These are phyloP conservation scores for Monilinia laxa DNA, from an alignment of 2,329 filamentous ascomycete genomes.

Conservation along the genomic window DNA sequence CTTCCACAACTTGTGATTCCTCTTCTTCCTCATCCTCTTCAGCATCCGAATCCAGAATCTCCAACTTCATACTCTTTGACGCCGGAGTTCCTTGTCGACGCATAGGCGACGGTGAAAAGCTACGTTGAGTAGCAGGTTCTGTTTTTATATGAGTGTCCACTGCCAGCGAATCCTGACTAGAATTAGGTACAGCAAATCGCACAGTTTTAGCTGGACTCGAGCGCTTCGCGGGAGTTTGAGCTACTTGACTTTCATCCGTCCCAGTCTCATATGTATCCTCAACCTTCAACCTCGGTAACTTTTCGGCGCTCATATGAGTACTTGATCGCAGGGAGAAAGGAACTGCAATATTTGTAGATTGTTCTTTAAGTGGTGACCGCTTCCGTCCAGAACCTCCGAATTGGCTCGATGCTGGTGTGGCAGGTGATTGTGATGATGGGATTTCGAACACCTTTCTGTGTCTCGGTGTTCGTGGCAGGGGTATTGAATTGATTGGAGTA, in stretches of 20 bases:
- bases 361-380: slow-evolving; percentile 31
- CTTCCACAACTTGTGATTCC: slow-evolving; percentile 9
- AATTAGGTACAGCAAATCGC: slow-evolving; percentile 32
- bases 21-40: slow-evolving; percentile 28
- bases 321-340: slow-evolving; percentile 30
- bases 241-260: slow-evolving; percentile 29
- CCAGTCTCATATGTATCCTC: slow-evolving; percentile 35
- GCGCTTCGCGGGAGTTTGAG: slow-evolving; percentile 31
- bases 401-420: slow-evolving; percentile 35
- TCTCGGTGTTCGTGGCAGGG: slow-evolving; percentile 36
- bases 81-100: neutral
- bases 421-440: slow-evolving; percentile 41
- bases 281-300: slow-evolving; percentile 33
- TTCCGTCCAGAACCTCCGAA: slow-evolving; percentile 26
- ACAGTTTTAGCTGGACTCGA: slow-evolving; percentile 37
- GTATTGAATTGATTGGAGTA: slow-evolving; percentile 26
- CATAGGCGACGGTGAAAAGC: neutral
- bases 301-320: slow-evolving; percentile 23
- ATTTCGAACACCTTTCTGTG: slow-evolving; percentile 33
- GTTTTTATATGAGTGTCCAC: slow-evolving; percentile 19
- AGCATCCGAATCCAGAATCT: slow-evolving; percentile 38
- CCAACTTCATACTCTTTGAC: slow-evolving; percentile 25
- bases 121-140: neutral
- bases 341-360: slow-evolving; percentile 33
- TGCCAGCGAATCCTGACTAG: slow-evolving; percentile 20